These are phyloP conservation scores for Neonectria faginata DNA, from an alignment of 2,329 filamentous ascomycete genomes.

Conservation along the genomic window DNA sequence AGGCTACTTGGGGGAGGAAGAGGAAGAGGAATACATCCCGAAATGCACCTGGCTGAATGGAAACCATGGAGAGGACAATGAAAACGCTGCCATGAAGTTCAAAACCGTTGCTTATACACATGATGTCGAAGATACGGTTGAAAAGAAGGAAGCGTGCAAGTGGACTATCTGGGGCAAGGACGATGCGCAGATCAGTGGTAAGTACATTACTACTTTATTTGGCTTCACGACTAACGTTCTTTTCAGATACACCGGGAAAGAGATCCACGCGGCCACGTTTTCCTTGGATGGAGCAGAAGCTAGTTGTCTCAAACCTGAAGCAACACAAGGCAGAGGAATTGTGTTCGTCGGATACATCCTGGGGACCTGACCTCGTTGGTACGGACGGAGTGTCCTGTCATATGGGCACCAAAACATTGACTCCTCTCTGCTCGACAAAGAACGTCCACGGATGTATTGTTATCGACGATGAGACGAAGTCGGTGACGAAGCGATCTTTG, in stretches of 20 bases:
- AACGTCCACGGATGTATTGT: background rate
- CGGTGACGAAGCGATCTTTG: background rate
- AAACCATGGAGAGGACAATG: background rate
- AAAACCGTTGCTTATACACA: background rate
- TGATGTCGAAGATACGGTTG: background rate
- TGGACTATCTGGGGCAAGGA: background rate
- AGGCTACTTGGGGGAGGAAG: background rate
- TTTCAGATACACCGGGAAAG: background rate
- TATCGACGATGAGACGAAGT: background rate
- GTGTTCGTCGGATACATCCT: background rate
- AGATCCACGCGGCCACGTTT: background rate
- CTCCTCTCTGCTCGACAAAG: background rate
- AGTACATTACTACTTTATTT: background rate
- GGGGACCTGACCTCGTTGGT: background rate
- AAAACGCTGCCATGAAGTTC: background rate
- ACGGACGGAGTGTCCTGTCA: background rate
- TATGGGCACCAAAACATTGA: background rate
- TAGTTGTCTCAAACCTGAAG: background rate
- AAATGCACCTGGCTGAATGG: background rate
- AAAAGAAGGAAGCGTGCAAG: background rate
- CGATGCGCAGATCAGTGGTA: background rate
- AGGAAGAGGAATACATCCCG: background rate
- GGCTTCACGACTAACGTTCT: background rate
- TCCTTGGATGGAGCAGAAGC: background rate
- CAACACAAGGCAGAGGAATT: background rate